phyloP scores from a whole-genome alignment of 2,329 filamentous ascomycete genomes.

The Nigrospora osmanthi region DNA sequence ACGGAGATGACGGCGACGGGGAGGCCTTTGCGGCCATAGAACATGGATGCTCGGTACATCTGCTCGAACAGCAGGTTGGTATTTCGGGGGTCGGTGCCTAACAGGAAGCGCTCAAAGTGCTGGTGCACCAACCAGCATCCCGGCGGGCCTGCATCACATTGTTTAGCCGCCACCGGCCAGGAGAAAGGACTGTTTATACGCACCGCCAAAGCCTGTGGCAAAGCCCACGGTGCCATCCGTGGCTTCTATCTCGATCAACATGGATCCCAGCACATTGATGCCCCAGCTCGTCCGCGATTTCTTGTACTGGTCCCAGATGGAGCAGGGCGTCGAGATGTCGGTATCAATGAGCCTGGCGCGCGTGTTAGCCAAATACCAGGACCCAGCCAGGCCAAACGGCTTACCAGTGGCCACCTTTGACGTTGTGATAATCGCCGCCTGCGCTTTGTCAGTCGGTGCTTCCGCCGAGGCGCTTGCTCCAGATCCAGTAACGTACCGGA shows the following conservation, averaged over 20 bases:
- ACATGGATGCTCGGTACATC: conserved; percentile 95
- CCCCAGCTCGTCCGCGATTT: conserved; percentile 87
- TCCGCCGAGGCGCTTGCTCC: background rate
- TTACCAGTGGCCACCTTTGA: conserved; percentile 64
- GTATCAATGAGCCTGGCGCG: conserved; percentile 78
- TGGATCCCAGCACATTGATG: conserved; percentile 90
- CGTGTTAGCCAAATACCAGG: conserved; percentile 15
- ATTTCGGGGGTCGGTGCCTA: conserved; percentile 82
- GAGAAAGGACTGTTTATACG: conserved; percentile 5
- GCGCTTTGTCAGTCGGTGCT: conserved; percentile 7
- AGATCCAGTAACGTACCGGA: conserved; percentile 32
- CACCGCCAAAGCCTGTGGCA: conserved; percentile 84
- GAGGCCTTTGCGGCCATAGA: conserved; percentile 90
- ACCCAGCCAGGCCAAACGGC: conserved; percentile 19
- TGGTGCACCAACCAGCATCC: conserved; percentile 91
- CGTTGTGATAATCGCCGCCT: conserved; percentile 89
- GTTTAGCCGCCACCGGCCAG: background rate
- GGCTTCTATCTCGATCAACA: conserved; percentile 83
- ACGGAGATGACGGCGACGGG: conserved; percentile 88
- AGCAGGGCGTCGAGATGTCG: conserved; percentile 88
- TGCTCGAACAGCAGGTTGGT: conserved; percentile 91
- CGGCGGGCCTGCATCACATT: conserved; percentile 53
- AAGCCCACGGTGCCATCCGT: conserved; percentile 89
- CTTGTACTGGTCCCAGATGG: conserved; percentile 80
- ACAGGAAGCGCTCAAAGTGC: conserved; percentile 86